Conservation (phyloP, 441 rosid species). For the Capsella rubella region DNA sequence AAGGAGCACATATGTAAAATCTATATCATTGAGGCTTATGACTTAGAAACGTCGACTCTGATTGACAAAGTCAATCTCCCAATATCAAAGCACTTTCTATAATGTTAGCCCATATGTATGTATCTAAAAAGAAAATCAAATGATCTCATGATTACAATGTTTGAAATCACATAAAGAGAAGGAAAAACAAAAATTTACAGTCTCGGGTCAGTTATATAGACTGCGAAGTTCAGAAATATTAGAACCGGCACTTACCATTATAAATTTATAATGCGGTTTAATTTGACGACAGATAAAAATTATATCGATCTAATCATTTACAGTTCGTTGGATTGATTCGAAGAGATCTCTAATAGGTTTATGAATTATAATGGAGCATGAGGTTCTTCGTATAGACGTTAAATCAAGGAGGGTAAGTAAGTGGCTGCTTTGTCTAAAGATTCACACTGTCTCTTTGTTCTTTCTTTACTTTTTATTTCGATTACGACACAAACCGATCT, state of each 20-base stretch:
- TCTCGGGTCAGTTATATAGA: neutral
- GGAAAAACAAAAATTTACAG: neutral
- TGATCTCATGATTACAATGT: constrained; percentile 33
- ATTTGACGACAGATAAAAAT: neutral
- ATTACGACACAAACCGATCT: constrained; percentile 35
- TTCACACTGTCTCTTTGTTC: constrained; percentile 42
- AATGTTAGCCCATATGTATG: constrained; percentile 4
- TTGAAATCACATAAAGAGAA: neutral
- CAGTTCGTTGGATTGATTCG: constrained; percentile 33
- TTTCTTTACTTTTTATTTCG: neutral
- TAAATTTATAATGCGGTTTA: neutral
- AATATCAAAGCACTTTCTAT: constrained; percentile 33
- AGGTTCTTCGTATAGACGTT: constrained; percentile 39
- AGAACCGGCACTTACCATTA: neutral
- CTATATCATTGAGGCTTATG: constrained; percentile 30
- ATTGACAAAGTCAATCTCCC: constrained; percentile 38
- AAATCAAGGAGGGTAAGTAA: constrained; percentile 39
- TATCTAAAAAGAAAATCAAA: neutral
- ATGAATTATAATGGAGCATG: constrained; percentile 40
- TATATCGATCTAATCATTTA: constrained; percentile 5
- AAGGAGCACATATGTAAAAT: constrained; percentile 4
- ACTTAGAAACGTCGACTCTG: constrained; percentile 38
- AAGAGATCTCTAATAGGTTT: neutral
- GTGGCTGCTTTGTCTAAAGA: constrained; percentile 48
- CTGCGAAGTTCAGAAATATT: neutral